Evolutionary conservation across 1,284 basidiomycete species (phyloP).

Genomic region (Xerocomus nothofagi): DNA sequence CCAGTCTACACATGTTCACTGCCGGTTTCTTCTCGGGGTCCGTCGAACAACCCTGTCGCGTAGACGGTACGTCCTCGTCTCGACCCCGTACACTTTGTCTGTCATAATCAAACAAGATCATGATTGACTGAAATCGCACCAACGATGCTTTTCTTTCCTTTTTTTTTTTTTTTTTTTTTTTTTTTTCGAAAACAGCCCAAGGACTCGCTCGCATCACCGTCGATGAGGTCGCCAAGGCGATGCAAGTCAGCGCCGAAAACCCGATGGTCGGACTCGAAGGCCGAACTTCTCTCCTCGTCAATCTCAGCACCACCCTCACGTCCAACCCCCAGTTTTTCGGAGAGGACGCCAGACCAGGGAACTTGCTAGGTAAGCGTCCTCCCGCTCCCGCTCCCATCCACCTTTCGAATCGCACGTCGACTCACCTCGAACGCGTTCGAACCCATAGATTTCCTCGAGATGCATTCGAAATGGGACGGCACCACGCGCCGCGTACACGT

Average conservation of each 20-base stretch:
- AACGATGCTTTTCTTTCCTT: too few species aligned
- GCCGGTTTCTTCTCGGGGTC: slow-evolving; percentile 81
- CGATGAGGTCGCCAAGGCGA: slow-evolving; percentile 61
- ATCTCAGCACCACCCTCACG: slow-evolving; percentile 70
- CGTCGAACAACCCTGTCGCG: slow-evolving; percentile 60
- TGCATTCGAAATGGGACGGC: slow-evolving; percentile 46
- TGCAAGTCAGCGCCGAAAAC: slow-evolving; percentile 82
- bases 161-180: slow-evolving; percentile 3
- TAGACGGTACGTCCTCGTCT: slow-evolving; percentile 65
- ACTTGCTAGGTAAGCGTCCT: slow-evolving; percentile 62
- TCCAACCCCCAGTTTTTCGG: slow-evolving; percentile 71
- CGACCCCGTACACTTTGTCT: too few species aligned
- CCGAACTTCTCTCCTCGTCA: slow-evolving; percentile 73
- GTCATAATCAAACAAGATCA: too few species aligned
- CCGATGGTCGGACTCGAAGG: slow-evolving; percentile 92
- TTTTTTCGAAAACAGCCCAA: slow-evolving; percentile 48
- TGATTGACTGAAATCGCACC: too few species aligned
- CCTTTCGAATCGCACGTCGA: background rate
- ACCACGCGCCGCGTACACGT: slow-evolving; percentile 54
- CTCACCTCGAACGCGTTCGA: too few species aligned
- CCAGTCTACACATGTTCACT: slow-evolving; percentile 88
- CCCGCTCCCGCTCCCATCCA: too few species aligned
- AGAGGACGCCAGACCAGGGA: slow-evolving; percentile 71
- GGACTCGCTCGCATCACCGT: slow-evolving; percentile 70
- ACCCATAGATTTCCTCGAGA: slow-evolving; percentile 67